phyloP scores from a whole-genome alignment of 2,329 filamentous ascomycete species.

The Colletotrichum scovillei region DNA sequence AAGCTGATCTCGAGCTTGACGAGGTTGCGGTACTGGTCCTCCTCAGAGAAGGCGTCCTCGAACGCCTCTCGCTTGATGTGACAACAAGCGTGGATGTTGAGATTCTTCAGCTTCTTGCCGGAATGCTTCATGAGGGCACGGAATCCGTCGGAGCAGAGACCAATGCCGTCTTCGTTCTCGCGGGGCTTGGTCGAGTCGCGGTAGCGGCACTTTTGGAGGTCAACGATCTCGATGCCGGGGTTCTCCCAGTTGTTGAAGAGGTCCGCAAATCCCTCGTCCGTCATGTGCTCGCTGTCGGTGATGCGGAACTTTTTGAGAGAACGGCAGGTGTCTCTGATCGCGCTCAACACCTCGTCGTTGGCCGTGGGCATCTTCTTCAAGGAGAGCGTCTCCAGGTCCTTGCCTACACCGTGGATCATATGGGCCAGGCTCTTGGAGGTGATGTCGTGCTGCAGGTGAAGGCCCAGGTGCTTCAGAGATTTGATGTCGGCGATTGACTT shows the following conservation, averaged over 20 bases:
- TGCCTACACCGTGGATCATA: slow-evolving; percentile 72
- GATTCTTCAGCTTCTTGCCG: slow-evolving; percentile 68
- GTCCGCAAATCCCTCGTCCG: slow-evolving; percentile 76
- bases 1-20: slow-evolving; percentile 82
- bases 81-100: slow-evolving; percentile 87
- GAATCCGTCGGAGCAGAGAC: slow-evolving; percentile 82
- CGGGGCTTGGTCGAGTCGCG: slow-evolving; percentile 78
- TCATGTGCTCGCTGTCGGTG: slow-evolving; percentile 79
- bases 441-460: slow-evolving; percentile 72
- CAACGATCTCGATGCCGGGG: slow-evolving; percentile 74
- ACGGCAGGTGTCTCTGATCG: slow-evolving; percentile 77
- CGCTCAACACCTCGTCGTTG: slow-evolving; percentile 76
- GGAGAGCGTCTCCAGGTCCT: slow-evolving; percentile 79
- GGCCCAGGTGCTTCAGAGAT: slow-evolving; percentile 78
- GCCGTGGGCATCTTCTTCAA: slow-evolving; percentile 74
- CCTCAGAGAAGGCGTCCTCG: slow-evolving; percentile 75
- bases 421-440: slow-evolving; percentile 67
- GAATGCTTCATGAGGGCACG: slow-evolving; percentile 87
- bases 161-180: slow-evolving; percentile 73
- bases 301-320: slow-evolving; percentile 82
- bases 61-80: slow-evolving; percentile 82
- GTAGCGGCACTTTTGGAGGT: slow-evolving; percentile 82
- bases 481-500: slow-evolving; percentile 70
- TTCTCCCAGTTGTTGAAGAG: slow-evolving; percentile 85
- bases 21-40: slow-evolving; percentile 74